phyloP scores from a whole-genome alignment of 2,329 filamentous ascomycete genomes.

The Ophiosphaerella herpotricha region DNA sequence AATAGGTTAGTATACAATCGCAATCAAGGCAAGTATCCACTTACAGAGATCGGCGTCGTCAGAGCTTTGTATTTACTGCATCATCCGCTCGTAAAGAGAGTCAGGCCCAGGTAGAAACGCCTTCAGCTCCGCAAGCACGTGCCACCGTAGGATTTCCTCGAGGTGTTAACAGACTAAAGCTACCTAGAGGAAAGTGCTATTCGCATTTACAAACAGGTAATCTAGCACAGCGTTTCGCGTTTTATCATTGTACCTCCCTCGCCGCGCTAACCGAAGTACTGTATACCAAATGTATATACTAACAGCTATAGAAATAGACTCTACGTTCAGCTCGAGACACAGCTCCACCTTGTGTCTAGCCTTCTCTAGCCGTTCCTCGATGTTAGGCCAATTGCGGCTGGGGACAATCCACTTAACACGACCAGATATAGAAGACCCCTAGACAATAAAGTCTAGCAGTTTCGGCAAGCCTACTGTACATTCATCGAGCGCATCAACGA shows the following conservation, averaged over 20 bases:
- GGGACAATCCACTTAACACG: background rate
- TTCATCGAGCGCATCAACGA: slow-evolving; percentile 15
- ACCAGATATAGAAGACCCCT: slow-evolving; percentile 11
- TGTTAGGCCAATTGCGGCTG: slow-evolving; percentile 23
- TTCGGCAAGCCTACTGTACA: slow-evolving; percentile 5
- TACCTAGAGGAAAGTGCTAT: no score
- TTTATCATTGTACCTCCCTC: slow-evolving; percentile 43
- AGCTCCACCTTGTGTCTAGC: no score
- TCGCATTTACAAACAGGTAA: no score
- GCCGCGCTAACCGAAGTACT: slow-evolving; percentile 33
- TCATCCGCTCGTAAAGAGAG: slow-evolving; percentile 48
- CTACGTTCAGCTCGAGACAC: no score
- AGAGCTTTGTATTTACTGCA: slow-evolving; percentile 33
- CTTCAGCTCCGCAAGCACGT: background rate
- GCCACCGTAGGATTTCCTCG: slow-evolving; percentile 35
- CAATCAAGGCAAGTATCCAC: slow-evolving; percentile 41
- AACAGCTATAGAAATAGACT: slow-evolving; percentile 41
- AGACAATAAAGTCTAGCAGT: background rate
- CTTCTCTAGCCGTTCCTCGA: slow-evolving; percentile 32
- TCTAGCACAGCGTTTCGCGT: background rate
- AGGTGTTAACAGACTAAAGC: slow-evolving; percentile 1
- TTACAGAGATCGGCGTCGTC: slow-evolving; percentile 26
- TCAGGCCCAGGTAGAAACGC: slow-evolving; percentile 42
- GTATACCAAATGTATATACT: slow-evolving; percentile 45
- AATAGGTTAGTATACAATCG: slow-evolving; percentile 20